Evolutionary conservation across 1,284 basidiomycete genomes (phyloP), one percentile per base, ranked within the genome.

Genomic region (Retiboletus flavoniger): DNA sequence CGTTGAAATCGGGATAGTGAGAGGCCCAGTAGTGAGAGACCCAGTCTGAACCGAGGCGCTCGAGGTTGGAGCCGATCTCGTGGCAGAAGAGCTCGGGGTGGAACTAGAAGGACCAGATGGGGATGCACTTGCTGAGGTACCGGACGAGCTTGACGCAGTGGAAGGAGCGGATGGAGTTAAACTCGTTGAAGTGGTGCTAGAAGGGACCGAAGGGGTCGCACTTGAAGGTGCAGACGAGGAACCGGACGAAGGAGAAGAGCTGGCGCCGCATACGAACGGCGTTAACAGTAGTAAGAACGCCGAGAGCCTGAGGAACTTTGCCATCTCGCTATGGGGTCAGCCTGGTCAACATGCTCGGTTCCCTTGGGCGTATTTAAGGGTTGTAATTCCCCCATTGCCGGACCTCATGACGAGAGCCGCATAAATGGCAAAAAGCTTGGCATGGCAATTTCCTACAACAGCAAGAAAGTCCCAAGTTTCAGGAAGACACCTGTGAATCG

Each of bases 1-100:
- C 0, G 50, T 52, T 29, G 67, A 71, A 19, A 70, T 61, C 19
- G 67, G 65, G 21, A 69, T 24, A 34, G 54, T 68, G 10, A 63
- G 52, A 35, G 63, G 69, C 6, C 57, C 61, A 4, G 59, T 58
- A 24, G 24, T 24, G 24, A 24, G 24, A 24, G 24, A 24, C 24
- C 24, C 24, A 6, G 24, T 24, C 26, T 56, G 53, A 14, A 64
- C 58, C 0, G 58, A 34, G 9, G 49, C 14, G 10, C n/a, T 35
- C n/a, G 57, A 49, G 13, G 53, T 40, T 24, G 47, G 26, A 4
- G 46, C 47, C 7, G 65, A 57, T 1, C 43, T 41, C 0, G 62
- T 43, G 11, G 46, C 10, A 24, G 49, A 47, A 11, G 61, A 50
- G 35, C n/a, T 56, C 14, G 39, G 9, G 24, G 16, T 31, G 8